phyloP scores from a whole-genome alignment of 306 rosid species.

The Gillenia trifoliata region DNA sequence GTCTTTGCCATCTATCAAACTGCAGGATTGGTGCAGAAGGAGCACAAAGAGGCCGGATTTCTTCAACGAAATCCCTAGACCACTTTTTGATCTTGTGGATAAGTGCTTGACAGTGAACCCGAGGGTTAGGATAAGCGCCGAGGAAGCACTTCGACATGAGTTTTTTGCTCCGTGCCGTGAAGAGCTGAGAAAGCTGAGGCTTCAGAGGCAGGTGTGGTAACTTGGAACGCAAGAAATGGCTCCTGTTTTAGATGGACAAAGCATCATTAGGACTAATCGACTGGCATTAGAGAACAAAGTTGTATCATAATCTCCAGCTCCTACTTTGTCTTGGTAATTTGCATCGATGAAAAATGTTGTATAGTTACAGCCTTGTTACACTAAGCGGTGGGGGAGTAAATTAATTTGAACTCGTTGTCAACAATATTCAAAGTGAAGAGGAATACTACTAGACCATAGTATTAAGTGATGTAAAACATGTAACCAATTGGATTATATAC shows the following conservation, averaged over 20 bases:
- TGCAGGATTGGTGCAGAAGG: conserved; percentile 52
- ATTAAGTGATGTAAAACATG: too few relatives aligned
- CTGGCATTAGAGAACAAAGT: background rate
- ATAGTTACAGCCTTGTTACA: background rate
- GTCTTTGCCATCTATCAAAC: conserved; percentile 36
- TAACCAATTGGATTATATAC: background rate
- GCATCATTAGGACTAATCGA: background rate
- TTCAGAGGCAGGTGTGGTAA: conserved; percentile 18
- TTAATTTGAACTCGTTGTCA: background rate
- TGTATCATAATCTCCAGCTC: background rate
- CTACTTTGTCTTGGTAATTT: background rate
- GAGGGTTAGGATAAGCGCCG: conserved; percentile 51
- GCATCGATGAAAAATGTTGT: background rate
- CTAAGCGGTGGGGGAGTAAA: background rate
- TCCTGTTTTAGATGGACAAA: conserved; percentile 5
- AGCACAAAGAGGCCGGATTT: conserved; percentile 53
- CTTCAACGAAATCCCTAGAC: conserved; percentile 35
- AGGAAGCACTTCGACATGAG: conserved; percentile 60
- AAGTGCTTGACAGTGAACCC: conserved; percentile 66
- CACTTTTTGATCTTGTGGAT: conserved; percentile 58
- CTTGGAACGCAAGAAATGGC: conserved; percentile 8
- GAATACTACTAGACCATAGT: too few relatives aligned
- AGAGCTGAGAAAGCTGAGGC: conserved; percentile 37
- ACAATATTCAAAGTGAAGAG: too few relatives aligned
- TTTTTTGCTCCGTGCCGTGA: conserved; percentile 47